These are phyloP conservation scores for Ceraceosorus bombacis DNA, from an alignment of 1,284 basidiomycete species.

Conservation along the genomic window DNA sequence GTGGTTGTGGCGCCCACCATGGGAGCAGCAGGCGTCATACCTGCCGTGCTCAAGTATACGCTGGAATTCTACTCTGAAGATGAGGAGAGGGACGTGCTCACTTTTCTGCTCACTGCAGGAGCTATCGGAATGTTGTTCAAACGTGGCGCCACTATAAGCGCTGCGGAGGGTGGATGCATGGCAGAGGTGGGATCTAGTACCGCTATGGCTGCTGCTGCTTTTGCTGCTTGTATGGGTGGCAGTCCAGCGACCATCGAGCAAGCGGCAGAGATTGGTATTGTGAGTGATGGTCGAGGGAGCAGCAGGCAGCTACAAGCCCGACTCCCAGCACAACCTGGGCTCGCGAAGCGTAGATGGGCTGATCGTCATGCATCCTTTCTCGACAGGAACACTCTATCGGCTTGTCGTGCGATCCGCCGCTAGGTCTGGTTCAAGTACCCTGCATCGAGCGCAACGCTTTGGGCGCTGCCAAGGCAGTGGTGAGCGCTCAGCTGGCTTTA, in stretches of 20 bases:
- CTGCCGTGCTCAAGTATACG: slow-evolving; percentile 74
- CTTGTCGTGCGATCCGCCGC: slow-evolving; percentile 71
- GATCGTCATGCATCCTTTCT: no score
- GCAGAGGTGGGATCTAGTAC: slow-evolving; percentile 61
- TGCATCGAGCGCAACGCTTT: slow-evolving; percentile 74
- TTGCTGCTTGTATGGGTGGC: slow-evolving; percentile 65
- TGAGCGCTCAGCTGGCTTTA: slow-evolving; percentile 70
- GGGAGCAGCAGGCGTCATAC: slow-evolving; percentile 70
- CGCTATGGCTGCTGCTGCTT: slow-evolving; percentile 85
- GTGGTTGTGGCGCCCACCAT: slow-evolving; percentile 92
- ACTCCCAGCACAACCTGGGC: no score
- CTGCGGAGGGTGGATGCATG: slow-evolving; percentile 48
- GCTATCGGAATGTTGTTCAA: slow-evolving; percentile 96
- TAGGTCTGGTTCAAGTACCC: slow-evolving; percentile 85
- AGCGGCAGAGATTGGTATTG: slow-evolving; percentile 88
- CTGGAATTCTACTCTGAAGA: slow-evolving; percentile 84
- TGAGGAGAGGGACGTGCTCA: slow-evolving; percentile 73
- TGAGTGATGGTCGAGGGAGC: no score
- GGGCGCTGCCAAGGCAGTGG: slow-evolving; percentile 57
- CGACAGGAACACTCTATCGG: slow-evolving; percentile 45
- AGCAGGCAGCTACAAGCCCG: no score
- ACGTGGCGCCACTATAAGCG: slow-evolving; percentile 76
- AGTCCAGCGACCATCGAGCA: slow-evolving; percentile 53
- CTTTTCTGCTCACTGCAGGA: slow-evolving; percentile 72
- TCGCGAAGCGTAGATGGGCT: no score